Evolutionary conservation across 2,329 filamentous ascomycete genomes (phyloP).

Genomic region (Sarocladium kiliense): DNA sequence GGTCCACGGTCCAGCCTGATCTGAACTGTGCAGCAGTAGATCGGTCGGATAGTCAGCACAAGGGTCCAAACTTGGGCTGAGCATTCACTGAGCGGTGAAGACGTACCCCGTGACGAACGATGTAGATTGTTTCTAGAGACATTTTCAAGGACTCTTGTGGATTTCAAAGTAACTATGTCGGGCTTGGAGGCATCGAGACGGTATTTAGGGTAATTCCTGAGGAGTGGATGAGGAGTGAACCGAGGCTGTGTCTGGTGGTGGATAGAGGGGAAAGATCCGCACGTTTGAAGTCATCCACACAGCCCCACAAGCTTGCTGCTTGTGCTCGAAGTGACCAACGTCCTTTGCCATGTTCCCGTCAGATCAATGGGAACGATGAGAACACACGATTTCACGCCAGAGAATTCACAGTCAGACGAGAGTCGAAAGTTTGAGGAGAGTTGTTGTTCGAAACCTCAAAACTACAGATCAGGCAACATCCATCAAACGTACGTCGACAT

Average conservation of each 20-base stretch:
- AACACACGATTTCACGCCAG: no score
- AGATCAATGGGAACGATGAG: no score
- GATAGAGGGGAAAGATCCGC: slow-evolving; percentile 5
- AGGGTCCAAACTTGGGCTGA: slow-evolving; percentile 4
- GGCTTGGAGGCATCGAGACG: neutral
- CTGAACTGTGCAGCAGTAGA: slow-evolving; percentile 63
- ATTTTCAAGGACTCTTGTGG: slow-evolving; percentile 30
- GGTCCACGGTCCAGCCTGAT: slow-evolving; percentile 82
- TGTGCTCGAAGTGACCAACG: neutral
- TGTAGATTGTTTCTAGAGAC: slow-evolving; percentile 67
- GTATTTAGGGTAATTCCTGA: neutral
- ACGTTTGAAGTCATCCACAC: neutral
- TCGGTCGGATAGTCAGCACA: neutral
- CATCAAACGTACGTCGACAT: no score
- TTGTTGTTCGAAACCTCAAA: no score
- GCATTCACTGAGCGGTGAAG: slow-evolving; percentile 8
- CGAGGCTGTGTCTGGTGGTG: neutral
- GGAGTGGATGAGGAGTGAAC: neutral
- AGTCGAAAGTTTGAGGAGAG: no score
- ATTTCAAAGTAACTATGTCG: neutral
- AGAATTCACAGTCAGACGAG: no score
- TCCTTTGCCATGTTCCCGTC: no score
- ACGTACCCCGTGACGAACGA: slow-evolving; percentile 71
- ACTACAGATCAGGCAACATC: no score
- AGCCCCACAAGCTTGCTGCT: neutral